These are phyloP conservation scores for Antarctomyces pellizariae DNA, from an alignment of 495 filamentous ascomycete genomes.

Conservation along the genomic window DNA sequence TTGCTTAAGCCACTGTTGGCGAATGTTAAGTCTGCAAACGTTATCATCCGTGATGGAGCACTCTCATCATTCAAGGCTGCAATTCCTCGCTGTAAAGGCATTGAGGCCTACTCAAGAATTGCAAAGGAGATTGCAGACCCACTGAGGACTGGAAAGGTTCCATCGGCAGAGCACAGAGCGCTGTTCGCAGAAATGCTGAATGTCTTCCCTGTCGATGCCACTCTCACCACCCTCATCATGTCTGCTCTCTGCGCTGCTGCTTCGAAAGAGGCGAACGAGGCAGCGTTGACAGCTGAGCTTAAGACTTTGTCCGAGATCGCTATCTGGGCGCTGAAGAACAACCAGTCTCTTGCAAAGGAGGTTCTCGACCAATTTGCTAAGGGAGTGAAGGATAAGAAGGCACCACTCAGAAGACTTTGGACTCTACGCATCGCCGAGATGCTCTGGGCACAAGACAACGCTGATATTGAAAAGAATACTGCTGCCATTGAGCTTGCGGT, in stretches of 20 bases:
- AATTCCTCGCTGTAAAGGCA: slow-evolving; percentile 33
- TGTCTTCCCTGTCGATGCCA: slow-evolving; percentile 28
- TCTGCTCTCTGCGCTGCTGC: slow-evolving; percentile 36
- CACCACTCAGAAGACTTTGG: slow-evolving; percentile 61
- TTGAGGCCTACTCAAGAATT: slow-evolving; percentile 32
- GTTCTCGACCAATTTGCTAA: slow-evolving; percentile 50
- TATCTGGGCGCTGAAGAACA: slow-evolving; percentile 29
- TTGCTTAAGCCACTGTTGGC: slow-evolving; percentile 67
- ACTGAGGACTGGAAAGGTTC: slow-evolving; percentile 57
- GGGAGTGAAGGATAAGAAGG: slow-evolving; percentile 64
- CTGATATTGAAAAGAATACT: slow-evolving; percentile 19
- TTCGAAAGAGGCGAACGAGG: slow-evolving; percentile 69
- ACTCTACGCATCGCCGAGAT: slow-evolving; percentile 48
- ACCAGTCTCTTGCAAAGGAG: slow-evolving; percentile 31
- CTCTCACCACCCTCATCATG: slow-evolving; percentile 39
- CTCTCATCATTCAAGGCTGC: slow-evolving; percentile 42
- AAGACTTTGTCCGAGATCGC: slow-evolving; percentile 40
- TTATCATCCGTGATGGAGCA: slow-evolving; percentile 48
- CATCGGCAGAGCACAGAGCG: slow-evolving; percentile 58
- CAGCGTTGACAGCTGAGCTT: slow-evolving; percentile 51
- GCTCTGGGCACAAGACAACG: slow-evolving; percentile 29
- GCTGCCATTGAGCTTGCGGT: slow-evolving; percentile 31
- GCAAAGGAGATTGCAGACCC: slow-evolving; percentile 54
- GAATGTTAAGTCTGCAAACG: slow-evolving; percentile 75
- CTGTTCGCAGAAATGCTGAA: slow-evolving; percentile 57